Evolutionary conservation across 352 stramenopile species (phyloP).

Genomic region (Phytophthora meadii): DNA sequence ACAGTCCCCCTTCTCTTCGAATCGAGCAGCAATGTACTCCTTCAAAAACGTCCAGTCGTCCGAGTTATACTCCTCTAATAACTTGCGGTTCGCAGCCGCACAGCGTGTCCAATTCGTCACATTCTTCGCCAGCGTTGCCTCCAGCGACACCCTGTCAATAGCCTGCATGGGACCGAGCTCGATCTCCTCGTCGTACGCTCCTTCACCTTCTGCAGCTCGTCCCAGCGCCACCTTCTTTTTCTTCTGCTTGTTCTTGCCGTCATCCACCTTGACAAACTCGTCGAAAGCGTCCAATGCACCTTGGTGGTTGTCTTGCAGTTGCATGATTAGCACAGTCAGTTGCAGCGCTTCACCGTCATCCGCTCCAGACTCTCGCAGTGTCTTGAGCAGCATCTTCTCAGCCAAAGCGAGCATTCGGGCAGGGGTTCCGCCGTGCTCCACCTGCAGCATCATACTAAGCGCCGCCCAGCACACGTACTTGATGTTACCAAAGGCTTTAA

Average conservation of each 20-base stretch:
- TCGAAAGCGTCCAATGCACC: slow-evolving; percentile 79
- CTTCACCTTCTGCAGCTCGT: slow-evolving; percentile 72
- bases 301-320: slow-evolving; percentile 70
- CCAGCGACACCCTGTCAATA: slow-evolving; percentile 76
- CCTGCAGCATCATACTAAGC: slow-evolving; percentile 86
- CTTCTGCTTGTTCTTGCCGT: slow-evolving; percentile 26
- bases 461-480: slow-evolving; percentile 88
- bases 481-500: slow-evolving; percentile 72
- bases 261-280: slow-evolving; percentile 56
- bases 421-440: slow-evolving; percentile 68
- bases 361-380: slow-evolving; percentile 59
- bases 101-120: slow-evolving; percentile 63
- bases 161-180: slow-evolving; percentile 82
- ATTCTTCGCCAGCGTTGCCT: slow-evolving; percentile 65
- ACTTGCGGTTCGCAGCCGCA: slow-evolving; percentile 55
- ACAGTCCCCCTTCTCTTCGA: slow-evolving; percentile 36
- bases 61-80: slow-evolving; percentile 76
- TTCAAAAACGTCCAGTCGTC: slow-evolving; percentile 88
- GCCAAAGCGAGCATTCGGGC: slow-evolving; percentile 80
- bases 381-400: slow-evolving; percentile 86
- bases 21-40: slow-evolving; percentile 62
- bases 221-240: slow-evolving; percentile 44
- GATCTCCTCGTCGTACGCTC: slow-evolving; percentile 85
- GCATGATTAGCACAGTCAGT: slow-evolving; percentile 74
- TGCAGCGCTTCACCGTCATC: slow-evolving; percentile 77